These are phyloP conservation scores for Glycine latifolia DNA, from an alignment of 306 rosid species.

Conservation along the genomic window DNA sequence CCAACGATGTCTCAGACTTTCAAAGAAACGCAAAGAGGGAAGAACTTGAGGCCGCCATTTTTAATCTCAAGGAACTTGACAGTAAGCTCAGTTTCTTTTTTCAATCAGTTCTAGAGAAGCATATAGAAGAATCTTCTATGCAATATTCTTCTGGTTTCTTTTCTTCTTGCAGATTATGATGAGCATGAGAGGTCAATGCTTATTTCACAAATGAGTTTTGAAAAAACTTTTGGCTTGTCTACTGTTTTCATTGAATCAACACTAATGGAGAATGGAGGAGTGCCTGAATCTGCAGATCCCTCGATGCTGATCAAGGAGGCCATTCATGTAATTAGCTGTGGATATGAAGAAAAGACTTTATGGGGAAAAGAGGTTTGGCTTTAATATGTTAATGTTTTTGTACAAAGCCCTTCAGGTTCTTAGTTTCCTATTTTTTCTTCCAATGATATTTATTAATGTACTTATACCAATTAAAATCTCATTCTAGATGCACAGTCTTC, in stretches of 20 bases:
- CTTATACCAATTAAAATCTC: slow-evolving; percentile 14
- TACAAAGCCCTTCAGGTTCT: slow-evolving; percentile 32
- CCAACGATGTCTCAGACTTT: slow-evolving; percentile 60
- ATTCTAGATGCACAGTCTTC: background rate
- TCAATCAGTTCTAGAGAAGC: slow-evolving; percentile 38
- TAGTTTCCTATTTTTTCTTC: slow-evolving; percentile 24
- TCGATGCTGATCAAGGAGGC: slow-evolving; percentile 90
- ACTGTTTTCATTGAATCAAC: slow-evolving; percentile 94
- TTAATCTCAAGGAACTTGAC: slow-evolving; percentile 82
- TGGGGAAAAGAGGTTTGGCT: slow-evolving; percentile 96
- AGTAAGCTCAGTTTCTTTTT: slow-evolving; percentile 57
- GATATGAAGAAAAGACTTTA: slow-evolving; percentile 95
- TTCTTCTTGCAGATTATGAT: slow-evolving; percentile 72
- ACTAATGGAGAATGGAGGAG: slow-evolving; percentile 93
- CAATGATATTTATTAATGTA: slow-evolving; percentile 1
- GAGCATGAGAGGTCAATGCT: slow-evolving; percentile 93
- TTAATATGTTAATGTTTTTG: slow-evolving; percentile 28
- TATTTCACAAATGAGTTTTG: slow-evolving; percentile 87
- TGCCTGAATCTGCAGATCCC: slow-evolving; percentile 80
- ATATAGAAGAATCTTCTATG: slow-evolving; percentile 33
- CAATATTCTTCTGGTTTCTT: slow-evolving; percentile 35
- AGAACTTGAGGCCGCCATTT: slow-evolving; percentile 85
- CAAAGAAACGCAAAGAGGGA: slow-evolving; percentile 79
- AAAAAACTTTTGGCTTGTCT: slow-evolving; percentile 95
- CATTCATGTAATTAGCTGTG: slow-evolving; percentile 92